Conservation (phyloP, 2,329 filamentous ascomycete species). For the Ceratocystis destructans region DNA sequence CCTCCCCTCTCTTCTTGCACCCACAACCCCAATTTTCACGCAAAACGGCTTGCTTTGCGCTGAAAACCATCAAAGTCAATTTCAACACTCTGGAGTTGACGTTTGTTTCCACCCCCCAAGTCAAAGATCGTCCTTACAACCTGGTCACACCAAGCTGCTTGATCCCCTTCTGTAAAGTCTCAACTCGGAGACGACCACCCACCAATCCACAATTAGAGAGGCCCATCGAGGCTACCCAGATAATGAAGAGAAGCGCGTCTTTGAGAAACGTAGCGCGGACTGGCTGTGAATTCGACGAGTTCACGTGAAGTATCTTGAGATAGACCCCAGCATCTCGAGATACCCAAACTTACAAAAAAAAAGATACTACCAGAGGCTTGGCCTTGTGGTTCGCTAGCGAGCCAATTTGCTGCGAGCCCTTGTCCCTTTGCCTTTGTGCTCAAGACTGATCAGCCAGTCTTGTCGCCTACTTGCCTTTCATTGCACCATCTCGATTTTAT, state of each 20-base stretch:
- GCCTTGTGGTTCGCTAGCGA: not conserved
- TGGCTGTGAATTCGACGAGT: conserved; percentile 20
- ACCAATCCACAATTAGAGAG: conserved; percentile 2
- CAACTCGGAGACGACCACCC: conserved; percentile 1
- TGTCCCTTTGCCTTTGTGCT: not conserved
- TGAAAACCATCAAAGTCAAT: not conserved
- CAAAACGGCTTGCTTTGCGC: conserved; percentile 5
- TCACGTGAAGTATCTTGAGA: conserved; percentile 18
- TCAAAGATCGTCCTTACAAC: not conserved
- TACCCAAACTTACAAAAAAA: not conserved
- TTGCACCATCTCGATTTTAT: not conserved
- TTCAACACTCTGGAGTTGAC: not conserved
- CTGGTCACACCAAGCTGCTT: not conserved
- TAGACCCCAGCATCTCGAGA: conserved; percentile 3
- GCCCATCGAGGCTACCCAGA: conserved; percentile 13
- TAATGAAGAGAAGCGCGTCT: conserved; percentile 20
- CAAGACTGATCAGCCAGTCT: conserved; percentile 9
- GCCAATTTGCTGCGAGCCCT: not conserved
- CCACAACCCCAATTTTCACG: not conserved
- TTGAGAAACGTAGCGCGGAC: conserved; percentile 20
- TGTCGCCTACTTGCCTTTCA: not conserved
- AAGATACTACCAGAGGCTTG: not conserved
- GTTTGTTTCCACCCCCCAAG: not conserved
- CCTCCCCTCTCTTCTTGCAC: not conserved
- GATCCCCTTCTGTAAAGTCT: not conserved